Percentiles rank a stretch among this genome's conserved stretches.
Conservation (phyloP, 306 rosid species). For the Macrotyloma uniflorum region DNA sequence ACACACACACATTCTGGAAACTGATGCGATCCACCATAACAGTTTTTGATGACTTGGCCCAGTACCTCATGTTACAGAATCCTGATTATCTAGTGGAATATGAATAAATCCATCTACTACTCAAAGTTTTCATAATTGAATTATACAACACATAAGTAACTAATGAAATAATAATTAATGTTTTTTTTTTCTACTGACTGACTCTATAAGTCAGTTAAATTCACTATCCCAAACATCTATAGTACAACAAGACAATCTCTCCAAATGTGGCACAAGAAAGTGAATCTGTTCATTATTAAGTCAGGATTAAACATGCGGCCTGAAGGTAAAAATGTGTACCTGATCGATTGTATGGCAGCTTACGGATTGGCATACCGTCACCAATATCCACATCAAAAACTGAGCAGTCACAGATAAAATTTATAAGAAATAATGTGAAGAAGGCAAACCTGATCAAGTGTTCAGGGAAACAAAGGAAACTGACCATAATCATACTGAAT, state of each 20-base stretch:
- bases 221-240: background rate
- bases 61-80: slow-evolving; percentile 2
- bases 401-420: slow-evolving; percentile 42
- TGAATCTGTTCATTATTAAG: slow-evolving; percentile 7
- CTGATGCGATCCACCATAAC: slow-evolving; percentile 4
- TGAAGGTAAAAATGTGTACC: slow-evolving; percentile 51
- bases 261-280: slow-evolving; percentile 26
- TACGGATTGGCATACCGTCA: slow-evolving; percentile 91
- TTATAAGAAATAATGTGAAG: slow-evolving; percentile 24
- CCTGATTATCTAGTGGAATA: background rate
- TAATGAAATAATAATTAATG: slow-evolving; percentile 28
- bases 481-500: slow-evolving; percentile 84
- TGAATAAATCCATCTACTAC: slow-evolving; percentile 3
- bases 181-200: too few species aligned
- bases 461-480: slow-evolving; percentile 37
- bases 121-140: slow-evolving; percentile 14
- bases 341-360: slow-evolving; percentile 88
- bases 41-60: slow-evolving; percentile 7
- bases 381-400: slow-evolving; percentile 98
- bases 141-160: background rate
- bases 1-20: background rate
- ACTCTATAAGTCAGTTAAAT: slow-evolving; percentile 12
- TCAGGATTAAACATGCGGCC: slow-evolving; percentile 11
- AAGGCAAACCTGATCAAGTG: slow-evolving; percentile 31
- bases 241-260: slow-evolving; percentile 14